A percentile compares a stretch with the other conserved stretches of the same genome.
phyloP scores from a whole-genome alignment of 177 flowering plant species.

The Vitis hybrid region DNA sequence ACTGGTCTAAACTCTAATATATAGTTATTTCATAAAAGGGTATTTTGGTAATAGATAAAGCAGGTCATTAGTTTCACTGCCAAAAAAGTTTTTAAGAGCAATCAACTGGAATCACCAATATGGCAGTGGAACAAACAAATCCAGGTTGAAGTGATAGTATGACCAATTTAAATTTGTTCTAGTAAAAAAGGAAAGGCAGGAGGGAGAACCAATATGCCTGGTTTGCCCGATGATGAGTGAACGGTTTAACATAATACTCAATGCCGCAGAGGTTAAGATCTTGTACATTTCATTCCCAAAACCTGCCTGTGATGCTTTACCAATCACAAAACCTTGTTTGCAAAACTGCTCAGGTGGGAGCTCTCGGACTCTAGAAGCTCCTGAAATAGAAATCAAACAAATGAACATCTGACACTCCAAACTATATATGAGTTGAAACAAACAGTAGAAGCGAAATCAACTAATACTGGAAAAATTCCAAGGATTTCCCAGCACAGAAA shows the following conservation, averaged over 20 bases:
- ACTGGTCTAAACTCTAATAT: no score
- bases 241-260: constrained; percentile 87
- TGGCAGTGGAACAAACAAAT: neutral
- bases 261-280: constrained; percentile 77
- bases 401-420: neutral
- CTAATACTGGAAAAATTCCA: neutral
- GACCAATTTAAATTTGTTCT: neutral
- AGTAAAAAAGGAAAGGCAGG: constrained; percentile 54
- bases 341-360: constrained; percentile 93
- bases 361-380: constrained; percentile 66
- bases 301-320: constrained; percentile 94
- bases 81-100: neutral
- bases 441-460: neutral
- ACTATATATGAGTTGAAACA: neutral
- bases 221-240: constrained; percentile 96
- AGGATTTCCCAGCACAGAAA: neutral
- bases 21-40: neutral
- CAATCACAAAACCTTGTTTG: constrained; percentile 81
- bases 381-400: constrained; percentile 37
- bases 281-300: constrained; percentile 99
- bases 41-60: neutral
- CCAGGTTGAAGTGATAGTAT: neutral
- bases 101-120: neutral
- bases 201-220: constrained; percentile 96
- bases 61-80: neutral